Percentiles rank a stretch among this genome's conserved stretches.
Evolutionary conservation across 228 moss, liverwort and hornwort species (phyloP).

Genomic region (Sphagnum magellanicum): DNA sequence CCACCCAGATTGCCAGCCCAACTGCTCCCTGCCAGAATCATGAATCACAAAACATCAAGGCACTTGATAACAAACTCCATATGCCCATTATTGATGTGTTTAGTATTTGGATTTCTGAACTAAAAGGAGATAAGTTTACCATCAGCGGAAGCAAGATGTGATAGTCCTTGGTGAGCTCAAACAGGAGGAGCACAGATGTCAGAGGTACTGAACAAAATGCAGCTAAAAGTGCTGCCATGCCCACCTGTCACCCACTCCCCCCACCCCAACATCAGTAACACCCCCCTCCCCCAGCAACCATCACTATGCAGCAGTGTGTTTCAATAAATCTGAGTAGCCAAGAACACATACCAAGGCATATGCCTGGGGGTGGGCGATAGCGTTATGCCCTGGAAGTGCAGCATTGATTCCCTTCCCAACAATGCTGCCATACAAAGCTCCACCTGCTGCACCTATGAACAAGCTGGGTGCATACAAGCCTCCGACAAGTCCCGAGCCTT

Average conservation of each 20-base stretch:
- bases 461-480: slow-evolving; percentile 95
- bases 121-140: slow-evolving; percentile 24
- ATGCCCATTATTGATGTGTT: no score
- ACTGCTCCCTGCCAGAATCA: slow-evolving; percentile 65
- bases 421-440: slow-evolving; percentile 78
- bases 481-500: slow-evolving; percentile 90
- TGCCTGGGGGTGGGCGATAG: slow-evolving; percentile 94
- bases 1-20: slow-evolving; percentile 97
- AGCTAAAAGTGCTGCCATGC: slow-evolving; percentile 93
- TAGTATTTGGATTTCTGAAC: no score
- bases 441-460: slow-evolving; percentile 87
- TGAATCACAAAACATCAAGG: background rate
- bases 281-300: no score
- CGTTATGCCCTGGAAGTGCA: slow-evolving; percentile 54
- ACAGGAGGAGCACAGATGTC: slow-evolving; percentile 80
- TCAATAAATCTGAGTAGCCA: background rate
- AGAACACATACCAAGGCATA: slow-evolving; percentile 67
- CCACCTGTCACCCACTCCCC: slow-evolving; percentile 48
- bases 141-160: slow-evolving; percentile 90
- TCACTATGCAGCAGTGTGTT: background rate
- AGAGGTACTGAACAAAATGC: slow-evolving; percentile 95
- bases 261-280: no score
- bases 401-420: slow-evolving; percentile 76
- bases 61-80: no score
- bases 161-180: slow-evolving; percentile 96